A percentile compares a stretch with the other conserved stretches of the same genome.
These are phyloP conservation scores for Pisolithus tinctorius DNA, from an alignment of 768 basidiomycete genomes.

Conservation along the genomic window DNA sequence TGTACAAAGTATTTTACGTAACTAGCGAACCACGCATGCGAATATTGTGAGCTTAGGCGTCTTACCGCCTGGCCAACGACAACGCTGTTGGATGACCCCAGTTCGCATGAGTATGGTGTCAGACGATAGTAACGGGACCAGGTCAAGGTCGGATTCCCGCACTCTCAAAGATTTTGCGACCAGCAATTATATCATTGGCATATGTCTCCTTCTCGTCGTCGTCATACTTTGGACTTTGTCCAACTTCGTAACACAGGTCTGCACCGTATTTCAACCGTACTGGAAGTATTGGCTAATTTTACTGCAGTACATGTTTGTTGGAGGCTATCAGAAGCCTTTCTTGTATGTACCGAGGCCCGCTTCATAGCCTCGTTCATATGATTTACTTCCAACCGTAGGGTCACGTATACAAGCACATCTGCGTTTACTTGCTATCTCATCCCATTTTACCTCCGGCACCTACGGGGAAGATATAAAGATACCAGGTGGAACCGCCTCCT, in stretches of 20 bases:
- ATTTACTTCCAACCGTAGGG: conserved; percentile 32
- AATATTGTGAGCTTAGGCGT: too few relatives aligned
- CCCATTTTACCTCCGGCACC: conserved; percentile 42
- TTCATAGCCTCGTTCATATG: neutral
- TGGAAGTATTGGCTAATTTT: conserved; percentile 5
- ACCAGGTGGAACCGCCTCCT: neutral
- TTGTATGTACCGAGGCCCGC: conserved; percentile 40
- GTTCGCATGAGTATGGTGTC: conserved; percentile 9
- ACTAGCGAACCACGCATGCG: too few relatives aligned
- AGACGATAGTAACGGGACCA: conserved; percentile 9
- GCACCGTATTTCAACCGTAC: neutral
- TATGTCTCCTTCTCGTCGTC: conserved; percentile 64
- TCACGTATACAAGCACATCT: conserved; percentile 89
- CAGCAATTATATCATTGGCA: conserved; percentile 49
- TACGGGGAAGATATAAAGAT: conserved; percentile 1
- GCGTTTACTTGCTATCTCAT: conserved; percentile 82
- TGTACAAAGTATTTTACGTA: too few relatives aligned
- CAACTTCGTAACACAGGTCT: conserved; percentile 82
- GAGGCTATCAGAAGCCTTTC: conserved; percentile 86
- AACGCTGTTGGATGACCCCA: too few relatives aligned
- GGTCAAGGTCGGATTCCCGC: conserved; percentile 6
- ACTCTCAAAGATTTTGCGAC: conserved; percentile 1
- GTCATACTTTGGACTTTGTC: conserved; percentile 85
- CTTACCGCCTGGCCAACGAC: too few relatives aligned
- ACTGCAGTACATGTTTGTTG: conserved; percentile 42